Conservation (phyloP, 2,329 filamentous ascomycete species). For the Aspergillus cejpii region DNA sequence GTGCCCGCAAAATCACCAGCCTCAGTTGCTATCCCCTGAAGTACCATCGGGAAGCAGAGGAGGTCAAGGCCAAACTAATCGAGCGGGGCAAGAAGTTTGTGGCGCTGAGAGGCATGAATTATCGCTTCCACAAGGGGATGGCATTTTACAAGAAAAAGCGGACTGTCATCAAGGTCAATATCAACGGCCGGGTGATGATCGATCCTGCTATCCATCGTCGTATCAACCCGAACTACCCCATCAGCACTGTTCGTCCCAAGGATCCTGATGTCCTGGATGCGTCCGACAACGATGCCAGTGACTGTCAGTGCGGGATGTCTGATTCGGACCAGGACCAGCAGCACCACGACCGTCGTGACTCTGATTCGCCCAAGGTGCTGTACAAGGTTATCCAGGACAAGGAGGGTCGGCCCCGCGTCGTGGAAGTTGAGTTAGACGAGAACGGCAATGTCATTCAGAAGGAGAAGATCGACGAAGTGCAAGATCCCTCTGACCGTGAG, state of each 20-base stretch:
- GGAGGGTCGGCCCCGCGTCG: conserved; percentile 46
- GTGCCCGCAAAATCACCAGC: conserved; percentile 73
- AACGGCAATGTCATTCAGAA: conserved; percentile 50
- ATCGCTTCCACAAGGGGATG: conserved; percentile 74
- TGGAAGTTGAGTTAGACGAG: conserved; percentile 52
- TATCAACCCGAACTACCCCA: conserved; percentile 77
- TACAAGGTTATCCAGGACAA: conserved; percentile 52
- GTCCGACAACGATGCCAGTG: conserved; percentile 35
- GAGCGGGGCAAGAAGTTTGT: conserved; percentile 82
- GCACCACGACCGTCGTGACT: conserved; percentile 33
- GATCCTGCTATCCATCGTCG: conserved; percentile 75
- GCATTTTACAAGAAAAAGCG: conserved; percentile 79
- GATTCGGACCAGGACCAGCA: conserved; percentile 35
- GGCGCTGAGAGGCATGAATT: conserved; percentile 71
- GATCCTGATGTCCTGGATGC: conserved; percentile 57
- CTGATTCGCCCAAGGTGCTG: conserved; percentile 34
- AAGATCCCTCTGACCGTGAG: conserved; percentile 39
- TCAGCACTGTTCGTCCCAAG: conserved; percentile 66
- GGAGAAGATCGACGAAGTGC: conserved; percentile 50
- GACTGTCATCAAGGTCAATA: conserved; percentile 67
- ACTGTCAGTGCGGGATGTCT: conserved; percentile 35
- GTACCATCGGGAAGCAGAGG: conserved; percentile 67
- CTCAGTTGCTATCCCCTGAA: conserved; percentile 69
- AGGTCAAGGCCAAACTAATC: conserved; percentile 60
- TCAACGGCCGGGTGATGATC: conserved; percentile 82